Conservation (phyloP, 2,329 filamentous ascomycete species). For the Exserohilum turcica region DNA sequence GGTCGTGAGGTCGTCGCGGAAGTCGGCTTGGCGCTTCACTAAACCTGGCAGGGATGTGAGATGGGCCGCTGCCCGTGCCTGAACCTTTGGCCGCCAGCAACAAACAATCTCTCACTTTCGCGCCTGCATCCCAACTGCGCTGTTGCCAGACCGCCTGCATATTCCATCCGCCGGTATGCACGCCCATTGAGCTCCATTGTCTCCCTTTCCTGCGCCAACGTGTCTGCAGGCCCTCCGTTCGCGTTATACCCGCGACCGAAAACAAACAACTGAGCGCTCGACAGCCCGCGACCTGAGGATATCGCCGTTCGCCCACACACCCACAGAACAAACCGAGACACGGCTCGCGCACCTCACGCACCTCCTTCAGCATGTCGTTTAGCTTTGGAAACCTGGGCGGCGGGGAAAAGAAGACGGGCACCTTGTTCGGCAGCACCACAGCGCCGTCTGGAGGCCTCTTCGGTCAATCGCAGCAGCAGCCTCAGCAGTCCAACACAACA, state of each 20-base stretch:
- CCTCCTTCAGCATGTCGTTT: slow-evolving; percentile 35
- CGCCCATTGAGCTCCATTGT: slow-evolving; percentile 14
- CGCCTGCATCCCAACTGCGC: slow-evolving; percentile 14
- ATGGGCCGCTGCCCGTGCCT: slow-evolving; percentile 19
- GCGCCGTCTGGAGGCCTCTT: slow-evolving; percentile 49
- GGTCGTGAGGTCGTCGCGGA: slow-evolving; percentile 26
- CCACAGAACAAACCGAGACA: background rate
- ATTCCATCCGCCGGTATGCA: slow-evolving; percentile 14
- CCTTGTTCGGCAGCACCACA: slow-evolving; percentile 44
- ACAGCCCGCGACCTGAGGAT: slow-evolving; percentile 3
- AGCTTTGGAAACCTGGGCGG: slow-evolving; percentile 34
- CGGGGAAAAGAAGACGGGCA: slow-evolving; percentile 45
- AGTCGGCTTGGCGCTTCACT: slow-evolving; percentile 24
- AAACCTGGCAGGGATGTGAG: slow-evolving; percentile 18
- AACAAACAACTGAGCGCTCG: slow-evolving; percentile 19
- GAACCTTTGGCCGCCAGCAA: slow-evolving; percentile 23
- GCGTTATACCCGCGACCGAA: slow-evolving; percentile 24
- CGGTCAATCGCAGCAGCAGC: slow-evolving; percentile 40
- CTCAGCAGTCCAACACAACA: slow-evolving; percentile 15
- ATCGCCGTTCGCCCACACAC: slow-evolving; percentile 3
- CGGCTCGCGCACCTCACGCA: background rate
- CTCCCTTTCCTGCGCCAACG: background rate
- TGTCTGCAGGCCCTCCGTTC: slow-evolving; percentile 4
- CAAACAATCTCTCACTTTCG: slow-evolving; percentile 16
- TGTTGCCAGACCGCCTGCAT: slow-evolving; percentile 8